Percentiles rank a stretch among this genome's conserved stretches.
Evolutionary conservation across 805 yeast genomes (phyloP).

Genomic region (Hanseniaspora clermontiae): DNA sequence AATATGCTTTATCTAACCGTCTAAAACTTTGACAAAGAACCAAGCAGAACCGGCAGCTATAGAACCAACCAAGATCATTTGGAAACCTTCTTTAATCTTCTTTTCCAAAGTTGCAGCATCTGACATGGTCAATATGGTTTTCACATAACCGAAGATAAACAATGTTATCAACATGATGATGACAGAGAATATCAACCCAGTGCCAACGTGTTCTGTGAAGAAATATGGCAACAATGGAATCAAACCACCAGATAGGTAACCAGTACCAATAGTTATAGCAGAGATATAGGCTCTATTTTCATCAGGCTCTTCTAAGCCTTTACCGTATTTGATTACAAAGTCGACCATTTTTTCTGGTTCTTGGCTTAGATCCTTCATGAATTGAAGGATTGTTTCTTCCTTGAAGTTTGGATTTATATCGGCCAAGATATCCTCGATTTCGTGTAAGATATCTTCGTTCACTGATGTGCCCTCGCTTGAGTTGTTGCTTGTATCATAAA

Average conservation of each 20-base stretch:
- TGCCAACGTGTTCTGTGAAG: slow-evolving; percentile 59
- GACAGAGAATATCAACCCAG: slow-evolving; percentile 64
- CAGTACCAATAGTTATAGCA: slow-evolving; percentile 78
- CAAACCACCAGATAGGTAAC: slow-evolving; percentile 86
- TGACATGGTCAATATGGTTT: slow-evolving; percentile 77
- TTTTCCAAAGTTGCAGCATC: slow-evolving; percentile 49
- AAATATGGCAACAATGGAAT: slow-evolving; percentile 86
- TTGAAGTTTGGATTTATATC: slow-evolving; percentile 49
- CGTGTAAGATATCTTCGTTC: slow-evolving; percentile 31
- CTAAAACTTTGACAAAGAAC: slow-evolving; percentile 74
- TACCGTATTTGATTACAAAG: slow-evolving; percentile 75
- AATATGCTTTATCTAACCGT: slow-evolving; percentile 1
- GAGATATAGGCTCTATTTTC: slow-evolving; percentile 79
- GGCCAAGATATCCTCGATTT: slow-evolving; percentile 65
- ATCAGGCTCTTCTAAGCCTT: slow-evolving; percentile 91
- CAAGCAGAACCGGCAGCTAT: slow-evolving; percentile 95
- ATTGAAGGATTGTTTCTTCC: slow-evolving; percentile 58
- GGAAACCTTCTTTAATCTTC: slow-evolving; percentile 66
- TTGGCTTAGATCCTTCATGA: slow-evolving; percentile 66
- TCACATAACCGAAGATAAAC: slow-evolving; percentile 74
- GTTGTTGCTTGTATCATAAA: slow-evolving; percentile 47
- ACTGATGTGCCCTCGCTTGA: slow-evolving; percentile 33
- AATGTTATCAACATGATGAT: slow-evolving; percentile 74
- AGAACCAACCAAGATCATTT: slow-evolving; percentile 94
- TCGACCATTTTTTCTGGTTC: slow-evolving; percentile 70